Conservation (phyloP, 306 rosid species). For the Delonix regia region DNA sequence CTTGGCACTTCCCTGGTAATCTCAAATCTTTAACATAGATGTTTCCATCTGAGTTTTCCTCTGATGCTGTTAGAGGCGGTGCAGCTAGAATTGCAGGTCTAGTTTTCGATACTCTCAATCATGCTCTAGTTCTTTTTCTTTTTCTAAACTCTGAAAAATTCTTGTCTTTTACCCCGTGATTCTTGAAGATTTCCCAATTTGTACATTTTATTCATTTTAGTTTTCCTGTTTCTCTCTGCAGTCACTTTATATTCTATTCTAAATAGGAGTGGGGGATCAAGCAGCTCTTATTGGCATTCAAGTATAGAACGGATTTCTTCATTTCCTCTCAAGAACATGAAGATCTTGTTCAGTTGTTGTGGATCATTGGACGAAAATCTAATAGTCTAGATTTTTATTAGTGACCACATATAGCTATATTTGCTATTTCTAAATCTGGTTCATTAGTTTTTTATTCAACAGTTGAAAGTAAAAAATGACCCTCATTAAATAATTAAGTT, state of each 20-base stretch:
- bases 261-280: background rate
- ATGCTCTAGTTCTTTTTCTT: background rate
- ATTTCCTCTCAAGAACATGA: too few relatives aligned
- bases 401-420: too few relatives aligned
- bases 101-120: background rate
- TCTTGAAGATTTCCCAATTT: background rate
- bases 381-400: too few relatives aligned
- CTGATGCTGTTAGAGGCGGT: slow-evolving; percentile 33
- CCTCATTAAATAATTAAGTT: too few relatives aligned
- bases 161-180: background rate
- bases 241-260: background rate
- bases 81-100: slow-evolving; percentile 55
- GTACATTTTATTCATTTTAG: background rate
- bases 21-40: slow-evolving; percentile 4
- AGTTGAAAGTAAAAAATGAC: too few relatives aligned
- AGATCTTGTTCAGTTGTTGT: too few relatives aligned
- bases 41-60: slow-evolving; percentile 31
- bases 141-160: background rate
- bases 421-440: too few relatives aligned
- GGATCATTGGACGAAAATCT: too few relatives aligned
- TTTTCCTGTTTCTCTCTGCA: background rate
- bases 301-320: too few relatives aligned
- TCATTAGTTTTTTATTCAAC: too few relatives aligned
- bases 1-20: background rate
- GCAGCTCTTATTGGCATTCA: background rate